Evolutionary conservation across 2,329 filamentous ascomycete genomes (phyloP), one percentile per base, ranked within the genome.

Genomic region (Cadophora malorum): DNA sequence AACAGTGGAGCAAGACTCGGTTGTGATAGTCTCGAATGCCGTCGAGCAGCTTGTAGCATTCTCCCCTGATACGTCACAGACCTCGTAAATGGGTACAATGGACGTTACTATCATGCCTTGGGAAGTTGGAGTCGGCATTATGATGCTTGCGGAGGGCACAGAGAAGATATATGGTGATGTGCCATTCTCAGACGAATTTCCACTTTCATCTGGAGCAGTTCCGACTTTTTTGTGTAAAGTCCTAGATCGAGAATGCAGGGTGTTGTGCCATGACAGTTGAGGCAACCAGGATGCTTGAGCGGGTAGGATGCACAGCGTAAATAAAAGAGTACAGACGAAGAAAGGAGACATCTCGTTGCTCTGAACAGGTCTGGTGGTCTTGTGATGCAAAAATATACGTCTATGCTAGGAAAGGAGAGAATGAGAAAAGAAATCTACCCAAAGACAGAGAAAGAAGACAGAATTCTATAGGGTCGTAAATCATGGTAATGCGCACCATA

Each of bases 1-100:
- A 9, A 73, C 60, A 12, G 73, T 70, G 21, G 72, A 76, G 65
- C 74, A 76, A 25, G 65, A 38, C 28, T 70, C 65, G 0, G 69
- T 71, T 31, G 60, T 71, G 8, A 66, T 41, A 10, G 68, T 74
- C 31, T 70, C 56, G 25, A 68, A 68, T 10, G 65, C 67, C 14
- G 67, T 70, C 3, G 72, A 73, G 53, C 72, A 75, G 2, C 67
- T 69, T 35, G 68, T 67, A 16, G 59, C 64, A 25, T 67, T 70
- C 28, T 60, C 38, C 8, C 67, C 72, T 47, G 70, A 68, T 25
- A 67, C 63, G 28, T 70, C 69, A 33, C 73, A 75, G 6, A 72
- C 60, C 63, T 74, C 69, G 58, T 74, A 74, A 4, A 70, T 53
- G 1, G 72, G 67, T 19, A 74, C 60, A 12, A 70, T 52, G 14